Base-by-base conservation (phyloP, 352 stramenopile genomes). In the Pythium chondricola region DNA sequence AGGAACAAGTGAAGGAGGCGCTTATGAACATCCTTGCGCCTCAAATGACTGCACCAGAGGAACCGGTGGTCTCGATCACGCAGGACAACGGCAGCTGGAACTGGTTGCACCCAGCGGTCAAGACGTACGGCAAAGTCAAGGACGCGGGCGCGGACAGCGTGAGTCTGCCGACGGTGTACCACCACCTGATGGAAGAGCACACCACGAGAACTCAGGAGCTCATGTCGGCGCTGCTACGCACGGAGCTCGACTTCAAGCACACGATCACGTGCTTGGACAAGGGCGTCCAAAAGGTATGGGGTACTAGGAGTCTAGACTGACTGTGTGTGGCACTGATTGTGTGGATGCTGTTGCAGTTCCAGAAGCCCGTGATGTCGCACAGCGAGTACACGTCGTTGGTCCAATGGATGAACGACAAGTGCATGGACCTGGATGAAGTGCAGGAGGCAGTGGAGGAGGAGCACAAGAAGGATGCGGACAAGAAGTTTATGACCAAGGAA, bases 321-420 rank as follows among this genome's bases (percentile, higher is more conserved):
- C 37, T 39, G 11, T 32, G 26, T 33, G 3, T 47, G 5, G 9
- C 20, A 6, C 20, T 45, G 3, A 18, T 42, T 40, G 17, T 42
- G 17, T 18, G 7, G 29, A 4, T 42, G 9, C 2, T 43, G 4
- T 4, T 21, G 16, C 35, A 58, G 50, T 5, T 58, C 2, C n/a
- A 44, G 13, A 56, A 46, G 9, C 13, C 7, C 2, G 17, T n/a
- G 35, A 14, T 62, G 6, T 42, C 47, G 1, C 35, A n/a, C 22
- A 33, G 43, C 17, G 54, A 62, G 26, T 62, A 53, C 29, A 33
- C 45, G 5, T 4, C n/a, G 2, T 4, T 62, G 17, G 29, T 62
- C 10, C 17, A 44, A 18, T 62, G 46, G 54, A 62, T 62, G 54
- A 51, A 49, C 36, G 18, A 47, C 14, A 40, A 43, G 6, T 62